phyloP scores from a whole-genome alignment of 2,329 filamentous ascomycete genomes.

The Fusarium continuum region DNA sequence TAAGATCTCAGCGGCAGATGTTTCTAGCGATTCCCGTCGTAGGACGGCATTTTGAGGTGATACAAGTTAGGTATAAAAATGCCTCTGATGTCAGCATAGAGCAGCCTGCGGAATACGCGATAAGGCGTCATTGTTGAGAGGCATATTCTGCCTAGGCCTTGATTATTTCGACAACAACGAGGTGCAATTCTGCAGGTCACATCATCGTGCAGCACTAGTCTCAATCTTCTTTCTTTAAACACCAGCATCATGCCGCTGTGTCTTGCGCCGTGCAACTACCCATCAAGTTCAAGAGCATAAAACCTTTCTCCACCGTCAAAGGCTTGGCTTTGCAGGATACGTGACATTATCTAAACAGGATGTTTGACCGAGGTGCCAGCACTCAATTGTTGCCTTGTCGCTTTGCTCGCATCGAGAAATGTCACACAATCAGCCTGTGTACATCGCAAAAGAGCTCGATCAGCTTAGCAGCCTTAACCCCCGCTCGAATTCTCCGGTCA shows the following conservation, averaged over 20 bases:
- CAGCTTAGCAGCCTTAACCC: too few relatives aligned
- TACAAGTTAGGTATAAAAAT: neutral
- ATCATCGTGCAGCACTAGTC: neutral
- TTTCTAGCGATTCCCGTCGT: neutral
- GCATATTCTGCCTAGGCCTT: neutral
- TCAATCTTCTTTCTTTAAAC: neutral
- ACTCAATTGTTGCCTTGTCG: neutral
- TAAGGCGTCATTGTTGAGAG: neutral
- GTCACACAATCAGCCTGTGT: neutral
- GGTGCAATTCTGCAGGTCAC: too few relatives aligned
- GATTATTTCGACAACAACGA: neutral
- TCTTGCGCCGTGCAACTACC: neutral
- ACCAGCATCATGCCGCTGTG: neutral
- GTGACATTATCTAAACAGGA: neutral
- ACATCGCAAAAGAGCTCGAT: too few relatives aligned
- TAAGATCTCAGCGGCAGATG: neutral
- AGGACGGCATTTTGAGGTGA: neutral
- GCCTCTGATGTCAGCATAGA: neutral
- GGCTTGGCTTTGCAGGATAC: neutral
- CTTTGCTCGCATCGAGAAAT: neutral
- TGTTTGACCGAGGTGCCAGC: rapidly evolving
- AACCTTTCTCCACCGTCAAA: neutral
- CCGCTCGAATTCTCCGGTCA: neutral
- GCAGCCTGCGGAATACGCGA: neutral
- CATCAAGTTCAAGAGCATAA: neutral